Conservation (phyloP, 2,329 filamentous ascomycete species). For the Penicillium palitans region DNA sequence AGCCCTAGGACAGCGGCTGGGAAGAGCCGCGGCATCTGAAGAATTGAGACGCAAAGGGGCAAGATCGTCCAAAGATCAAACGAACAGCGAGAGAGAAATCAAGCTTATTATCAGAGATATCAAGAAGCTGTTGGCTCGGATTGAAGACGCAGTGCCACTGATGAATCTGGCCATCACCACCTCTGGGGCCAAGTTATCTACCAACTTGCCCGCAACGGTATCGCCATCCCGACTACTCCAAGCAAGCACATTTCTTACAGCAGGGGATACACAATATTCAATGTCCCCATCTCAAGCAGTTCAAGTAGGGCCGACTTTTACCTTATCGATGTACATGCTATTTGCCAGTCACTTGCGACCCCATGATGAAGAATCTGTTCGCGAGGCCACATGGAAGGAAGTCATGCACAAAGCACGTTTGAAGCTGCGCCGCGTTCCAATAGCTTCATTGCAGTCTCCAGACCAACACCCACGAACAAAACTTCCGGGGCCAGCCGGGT, state of each 20-base stretch:
- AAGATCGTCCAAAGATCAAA: constrained; percentile 47
- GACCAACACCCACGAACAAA: constrained; percentile 20
- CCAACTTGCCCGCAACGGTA: constrained; percentile 74
- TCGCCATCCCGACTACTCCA: constrained; percentile 89
- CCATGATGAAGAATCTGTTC: constrained; percentile 57
- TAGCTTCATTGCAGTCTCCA: constrained; percentile 47
- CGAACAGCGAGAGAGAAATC: constrained; percentile 64
- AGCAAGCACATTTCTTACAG: constrained; percentile 84
- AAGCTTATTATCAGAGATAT: constrained; percentile 72
- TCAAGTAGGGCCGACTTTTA: constrained; percentile 85
- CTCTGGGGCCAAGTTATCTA: constrained; percentile 83
- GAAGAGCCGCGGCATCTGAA: constrained; percentile 67
- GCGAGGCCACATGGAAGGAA: constrained; percentile 87
- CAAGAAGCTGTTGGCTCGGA: constrained; percentile 69
- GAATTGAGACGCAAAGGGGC: constrained; percentile 37
- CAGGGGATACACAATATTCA: constrained; percentile 81
- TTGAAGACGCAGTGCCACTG: constrained; percentile 87
- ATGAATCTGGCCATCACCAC: constrained; percentile 93
- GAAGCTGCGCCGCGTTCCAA: constrained; percentile 71
- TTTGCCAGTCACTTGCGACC: constrained; percentile 74
- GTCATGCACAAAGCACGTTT: constrained; percentile 90
- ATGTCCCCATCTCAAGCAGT: constrained; percentile 63
- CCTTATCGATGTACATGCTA: constrained; percentile 89
- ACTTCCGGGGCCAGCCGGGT: constrained; percentile 44
- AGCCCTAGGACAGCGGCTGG: constrained; percentile 71